Conservation (phyloP, 2,329 filamentous ascomycete genomes). For the Mariannaea elegans region DNA sequence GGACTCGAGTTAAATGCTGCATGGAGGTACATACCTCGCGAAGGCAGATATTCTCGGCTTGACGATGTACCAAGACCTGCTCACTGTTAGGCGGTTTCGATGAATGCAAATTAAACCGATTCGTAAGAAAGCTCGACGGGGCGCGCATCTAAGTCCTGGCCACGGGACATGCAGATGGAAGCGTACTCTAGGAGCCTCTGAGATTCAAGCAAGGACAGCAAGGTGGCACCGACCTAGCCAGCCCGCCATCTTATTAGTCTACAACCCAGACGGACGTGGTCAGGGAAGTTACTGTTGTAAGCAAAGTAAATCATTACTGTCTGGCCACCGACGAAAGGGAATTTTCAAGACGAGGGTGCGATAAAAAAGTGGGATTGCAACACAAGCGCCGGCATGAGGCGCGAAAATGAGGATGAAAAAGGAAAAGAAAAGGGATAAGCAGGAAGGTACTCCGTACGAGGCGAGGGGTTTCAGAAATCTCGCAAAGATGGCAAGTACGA, state of each 20-base stretch:
- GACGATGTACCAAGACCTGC: background rate
- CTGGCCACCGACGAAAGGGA: background rate
- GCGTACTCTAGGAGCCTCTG: background rate
- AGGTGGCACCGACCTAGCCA: conserved; percentile 15
- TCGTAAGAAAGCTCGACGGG: background rate
- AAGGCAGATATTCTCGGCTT: background rate
- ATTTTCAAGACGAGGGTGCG: background rate
- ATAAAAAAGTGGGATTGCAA: background rate
- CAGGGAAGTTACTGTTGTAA: background rate
- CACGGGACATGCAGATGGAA: background rate
- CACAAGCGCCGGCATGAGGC: background rate
- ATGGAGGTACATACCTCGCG: conserved; percentile 2
- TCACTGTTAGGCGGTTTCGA: background rate
- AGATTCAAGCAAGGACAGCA: background rate
- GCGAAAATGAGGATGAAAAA: background rate
- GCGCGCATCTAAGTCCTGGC: conserved; percentile 5
- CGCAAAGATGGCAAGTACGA: too few relatives aligned
- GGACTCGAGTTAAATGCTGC: conserved; percentile 5
- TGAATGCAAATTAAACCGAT: conserved; percentile 8
- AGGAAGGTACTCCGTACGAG: background rate
- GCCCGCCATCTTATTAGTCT: background rate
- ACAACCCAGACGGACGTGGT: background rate
- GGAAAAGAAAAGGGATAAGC: background rate
- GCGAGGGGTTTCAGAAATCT: conserved; percentile 10
- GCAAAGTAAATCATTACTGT: background rate